Percentiles rank a stretch among this genome's conserved stretches.
phyloP scores from a whole-genome alignment of 2,329 filamentous ascomycete genomes.

The Proliferodiscus dingleyae region DNA sequence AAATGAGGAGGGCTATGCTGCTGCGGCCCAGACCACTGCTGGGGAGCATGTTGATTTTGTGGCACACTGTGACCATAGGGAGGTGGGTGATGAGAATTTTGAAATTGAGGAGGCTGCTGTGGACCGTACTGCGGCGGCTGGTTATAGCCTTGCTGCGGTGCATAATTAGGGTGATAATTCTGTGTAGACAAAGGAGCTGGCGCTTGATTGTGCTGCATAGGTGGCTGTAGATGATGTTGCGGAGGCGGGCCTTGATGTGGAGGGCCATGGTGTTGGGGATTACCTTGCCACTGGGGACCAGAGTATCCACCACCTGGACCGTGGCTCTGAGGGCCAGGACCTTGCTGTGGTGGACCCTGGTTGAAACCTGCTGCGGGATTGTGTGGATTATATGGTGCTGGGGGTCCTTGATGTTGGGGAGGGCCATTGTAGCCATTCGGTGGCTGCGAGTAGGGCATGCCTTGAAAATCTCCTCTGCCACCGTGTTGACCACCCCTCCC shows the following conservation, averaged over 20 bases:
- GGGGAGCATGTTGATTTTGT: constrained; percentile 30
- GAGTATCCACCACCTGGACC: constrained; percentile 17
- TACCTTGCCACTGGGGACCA: constrained; percentile 26
- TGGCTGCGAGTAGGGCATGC: constrained; percentile 22
- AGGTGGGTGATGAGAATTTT: constrained; percentile 25
- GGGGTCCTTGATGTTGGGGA: constrained; percentile 18
- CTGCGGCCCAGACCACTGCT: constrained; percentile 21
- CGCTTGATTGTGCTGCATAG: constrained; percentile 30
- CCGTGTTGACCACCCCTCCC: constrained; percentile 28
- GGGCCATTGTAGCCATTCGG: constrained; percentile 26
- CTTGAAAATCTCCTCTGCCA: constrained; percentile 29
- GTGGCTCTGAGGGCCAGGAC: constrained; percentile 14
- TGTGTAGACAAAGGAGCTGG: constrained; percentile 44
- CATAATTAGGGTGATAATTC: constrained; percentile 56
- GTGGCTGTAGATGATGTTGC: constrained; percentile 31
- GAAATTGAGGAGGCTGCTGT: constrained; percentile 29
- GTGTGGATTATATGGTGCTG: constrained; percentile 27
- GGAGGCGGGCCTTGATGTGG: constrained; percentile 23
- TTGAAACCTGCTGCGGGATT: constrained; percentile 30
- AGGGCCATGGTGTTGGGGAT: constrained; percentile 17
- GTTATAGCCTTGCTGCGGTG: constrained; percentile 48
- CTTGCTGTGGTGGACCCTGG: constrained; percentile 28
- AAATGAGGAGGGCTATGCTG: constrained; percentile 35
- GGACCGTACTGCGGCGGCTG: constrained; percentile 36
- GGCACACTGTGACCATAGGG: constrained; percentile 34